Evolutionary conservation across 169 alveolate species (phyloP), one percentile per base, ranked within the genome.

Genomic region (Perkinsus chesapeaki): DNA sequence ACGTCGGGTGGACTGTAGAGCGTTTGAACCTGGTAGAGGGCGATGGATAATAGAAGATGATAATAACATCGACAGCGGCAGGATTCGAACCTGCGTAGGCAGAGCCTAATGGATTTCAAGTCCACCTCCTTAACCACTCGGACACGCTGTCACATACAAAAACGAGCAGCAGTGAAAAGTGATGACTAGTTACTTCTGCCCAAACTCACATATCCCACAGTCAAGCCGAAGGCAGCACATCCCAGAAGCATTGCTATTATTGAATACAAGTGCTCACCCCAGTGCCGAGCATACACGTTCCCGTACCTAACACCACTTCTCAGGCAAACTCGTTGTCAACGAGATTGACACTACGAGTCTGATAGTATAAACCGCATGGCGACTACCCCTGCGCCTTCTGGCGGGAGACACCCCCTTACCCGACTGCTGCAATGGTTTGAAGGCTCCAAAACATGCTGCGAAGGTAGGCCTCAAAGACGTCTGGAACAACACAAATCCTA

Each of bases 71-170:
- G 98, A 97, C 98, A 97, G 98, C 98, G 96, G 98, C 98, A 97
- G 98, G 98, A 97, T 97, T 97, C 95, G 98, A 97, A 97, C 98
- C 98, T 97, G 98, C 98, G 98, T 98, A 98, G 98, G 98, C 96
- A 97, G 97, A 96, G 97, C 98, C 98, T 98, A 97, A 16, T 96
- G 95, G 97, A 96, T 96, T 96, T 96, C 97, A 96, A 96, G 97
- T 96, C 97, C 95, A 96, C 95, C 97, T 96, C 97, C 97, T 96
- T 96, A 96, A 96, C 97, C 97, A 96, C 97, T 96, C 97, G 97
- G 97, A 96, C 97, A 96, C 95, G 95, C 97, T 96, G 97, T 96
- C 97, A 43, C 16, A 16, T 16, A 43, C 82, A 60, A 60, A 27
- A 60, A 60, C 27, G 12, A n/a, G n/a, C n/a, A n/a, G n/a, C n/a